Evolutionary conservation across 1,284 basidiomycete genomes (phyloP), one percentile per base, ranked within the genome.

Genomic region (Moesziomyces parantarcticus): DNA sequence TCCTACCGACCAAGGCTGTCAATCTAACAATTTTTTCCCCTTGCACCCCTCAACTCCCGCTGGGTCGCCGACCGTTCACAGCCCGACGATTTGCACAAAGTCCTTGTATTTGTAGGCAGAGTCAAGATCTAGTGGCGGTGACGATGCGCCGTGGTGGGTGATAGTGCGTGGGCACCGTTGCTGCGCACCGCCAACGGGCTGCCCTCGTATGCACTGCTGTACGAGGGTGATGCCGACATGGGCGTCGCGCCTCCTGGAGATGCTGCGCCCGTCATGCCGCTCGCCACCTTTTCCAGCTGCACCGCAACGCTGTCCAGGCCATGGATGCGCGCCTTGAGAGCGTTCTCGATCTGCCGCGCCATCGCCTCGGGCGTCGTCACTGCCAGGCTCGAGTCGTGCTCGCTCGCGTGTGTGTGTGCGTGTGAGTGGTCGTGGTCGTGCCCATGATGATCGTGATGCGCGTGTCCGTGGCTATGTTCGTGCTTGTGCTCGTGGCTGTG

Each of bases 341-440:
- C 20, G 7, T 25, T 48, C 41, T 80, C 76, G 1, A 82, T 79
- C 26, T 59, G 56, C 14, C 45, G 50, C 5, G 66, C 69, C 14
- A 80, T 48, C 5, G 50, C 50, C 48, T 80, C 79, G 22, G 79
- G 79, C 25, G 60, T 61, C 25, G 60, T 61, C 1, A 26, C 14
- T 14, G 58, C 21, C 39, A 14, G 13, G 36, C 36, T 39, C 36
- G 18, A 32, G 29, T 13, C 29, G 21, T 34, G 34, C 55, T 50
- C 48, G 26, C 55, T 14, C 80, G 81, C 20, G 85, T 80, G 29
- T 4, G 85, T 42, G 52, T 86, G 65, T 5, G 84, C 78, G 46
- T 88, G 59, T 32, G n/a, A n/a, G n/a, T n/a, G n/a, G n/a, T 13
- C 29, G 18, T 92, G 84, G 25, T 89, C 88, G 55, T 87, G 82